These are phyloP conservation scores for Lithospermum erythrorhizon DNA, from an alignment of 257 asterid genomes.

Conservation along the genomic window DNA sequence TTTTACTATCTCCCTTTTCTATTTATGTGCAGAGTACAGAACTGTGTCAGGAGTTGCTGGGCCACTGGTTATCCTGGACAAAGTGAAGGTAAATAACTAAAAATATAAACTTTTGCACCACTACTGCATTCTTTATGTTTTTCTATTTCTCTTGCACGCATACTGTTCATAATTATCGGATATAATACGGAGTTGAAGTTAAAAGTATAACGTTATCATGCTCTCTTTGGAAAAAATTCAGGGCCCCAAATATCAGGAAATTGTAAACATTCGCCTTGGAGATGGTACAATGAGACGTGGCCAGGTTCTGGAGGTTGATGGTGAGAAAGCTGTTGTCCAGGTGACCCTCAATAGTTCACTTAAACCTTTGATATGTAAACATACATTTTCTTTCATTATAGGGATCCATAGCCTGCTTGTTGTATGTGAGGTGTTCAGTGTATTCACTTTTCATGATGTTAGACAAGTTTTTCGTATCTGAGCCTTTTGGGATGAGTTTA, in stretches of 20 bases:
- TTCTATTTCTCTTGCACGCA: slow-evolving; percentile 1
- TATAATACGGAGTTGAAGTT: not conserved
- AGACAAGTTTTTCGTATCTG: not conserved
- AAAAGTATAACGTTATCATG: slow-evolving; percentile 6
- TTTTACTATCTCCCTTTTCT: slow-evolving; percentile 1
- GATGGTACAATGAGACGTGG: slow-evolving; percentile 97
- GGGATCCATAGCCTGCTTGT: not conserved
- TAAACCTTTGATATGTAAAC: too few species aligned
- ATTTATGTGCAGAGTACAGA: slow-evolving; percentile 65
- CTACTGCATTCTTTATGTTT: slow-evolving; percentile 6
- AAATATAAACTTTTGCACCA: slow-evolving; percentile 5
- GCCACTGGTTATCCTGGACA: slow-evolving; percentile 94
- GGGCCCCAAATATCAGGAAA: slow-evolving; percentile 98
- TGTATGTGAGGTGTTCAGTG: not conserved
- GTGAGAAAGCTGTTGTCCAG: slow-evolving; percentile 99
- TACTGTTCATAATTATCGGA: slow-evolving; percentile 1
- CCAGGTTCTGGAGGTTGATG: slow-evolving; percentile 94
- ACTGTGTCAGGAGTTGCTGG: slow-evolving; percentile 99
- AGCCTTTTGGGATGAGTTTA: not conserved
- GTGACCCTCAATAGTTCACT: slow-evolving; percentile 23
- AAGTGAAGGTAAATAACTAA: slow-evolving; percentile 66
- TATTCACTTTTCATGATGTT: too few species aligned
- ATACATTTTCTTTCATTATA: not conserved
- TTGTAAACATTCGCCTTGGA: slow-evolving; percentile 93
- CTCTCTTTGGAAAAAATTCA: slow-evolving; percentile 19